These are phyloP conservation scores for Peronospora farinosa DNA, from an alignment of 352 stramenopile species.

Conservation along the genomic window DNA sequence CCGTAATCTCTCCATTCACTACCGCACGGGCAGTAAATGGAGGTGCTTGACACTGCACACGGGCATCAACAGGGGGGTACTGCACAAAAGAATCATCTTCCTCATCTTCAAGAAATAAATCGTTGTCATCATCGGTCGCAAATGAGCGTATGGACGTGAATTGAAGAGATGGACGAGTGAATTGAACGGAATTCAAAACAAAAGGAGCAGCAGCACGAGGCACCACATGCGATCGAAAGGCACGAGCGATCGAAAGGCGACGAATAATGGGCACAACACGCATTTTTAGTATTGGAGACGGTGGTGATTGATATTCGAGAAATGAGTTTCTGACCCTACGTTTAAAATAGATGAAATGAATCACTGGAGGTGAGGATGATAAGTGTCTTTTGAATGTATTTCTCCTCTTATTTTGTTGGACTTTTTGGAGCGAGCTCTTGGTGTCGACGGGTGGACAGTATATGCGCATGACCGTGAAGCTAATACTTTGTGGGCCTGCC, in stretches of 20 bases:
- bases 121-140: conserved; percentile 40
- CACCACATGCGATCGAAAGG: conserved; percentile 8
- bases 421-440: conserved; percentile 45
- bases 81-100: conserved; percentile 77
- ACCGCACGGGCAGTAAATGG: conserved; percentile 72
- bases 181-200: conserved; percentile 8
- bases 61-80: conserved; percentile 55
- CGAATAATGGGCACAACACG: conserved; percentile 24
- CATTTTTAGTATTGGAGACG: conserved; percentile 15
- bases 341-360: conserved; percentile 2
- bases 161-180: conserved; percentile 6
- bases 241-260: conserved; percentile 24
- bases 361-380: too few species aligned
- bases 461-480: conserved; percentile 53
- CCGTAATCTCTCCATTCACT: conserved; percentile 76
- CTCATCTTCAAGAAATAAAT: conserved; percentile 61
- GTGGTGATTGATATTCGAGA: background rate
- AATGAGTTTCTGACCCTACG: background rate
- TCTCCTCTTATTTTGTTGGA: too few species aligned
- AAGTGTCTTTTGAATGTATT: too few species aligned
- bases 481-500: conserved; percentile 42
- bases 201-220: conserved; percentile 14
- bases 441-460: conserved; percentile 48
- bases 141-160: conserved; percentile 30
- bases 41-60: conserved; percentile 60